Evolutionary conservation across 371 early-diverging fungal genomes (phyloP).

Genomic region (Apophysomyces sp.): DNA sequence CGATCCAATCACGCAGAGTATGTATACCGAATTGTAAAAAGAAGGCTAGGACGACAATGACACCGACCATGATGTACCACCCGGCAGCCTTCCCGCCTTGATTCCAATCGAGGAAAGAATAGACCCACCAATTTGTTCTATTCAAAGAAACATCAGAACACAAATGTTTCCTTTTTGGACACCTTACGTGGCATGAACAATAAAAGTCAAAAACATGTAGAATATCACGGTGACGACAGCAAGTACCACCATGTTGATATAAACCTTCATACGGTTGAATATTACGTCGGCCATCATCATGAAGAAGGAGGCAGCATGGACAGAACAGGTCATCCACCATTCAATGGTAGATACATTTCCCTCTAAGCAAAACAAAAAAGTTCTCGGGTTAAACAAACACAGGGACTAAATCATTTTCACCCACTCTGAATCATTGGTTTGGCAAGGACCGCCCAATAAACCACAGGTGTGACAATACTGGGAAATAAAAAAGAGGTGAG

Average conservation of each 20-base stretch:
- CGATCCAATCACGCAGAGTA: constrained; percentile 33
- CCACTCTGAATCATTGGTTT: not conserved
- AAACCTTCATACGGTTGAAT: constrained; percentile 45
- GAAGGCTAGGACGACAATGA: constrained; percentile 36
- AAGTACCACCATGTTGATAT: constrained; percentile 38
- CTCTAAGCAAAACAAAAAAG: not conserved
- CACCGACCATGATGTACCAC: constrained; percentile 43
- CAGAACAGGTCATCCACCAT: constrained; percentile 47
- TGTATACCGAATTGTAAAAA: constrained; percentile 45
- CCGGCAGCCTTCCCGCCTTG: constrained; percentile 43
- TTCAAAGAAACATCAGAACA: not conserved
- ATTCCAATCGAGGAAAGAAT: constrained; percentile 54
- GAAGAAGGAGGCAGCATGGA: constrained; percentile 53
- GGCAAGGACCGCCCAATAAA: constrained; percentile 48
- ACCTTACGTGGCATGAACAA: constrained; percentile 43
- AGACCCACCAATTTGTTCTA: constrained; percentile 45
- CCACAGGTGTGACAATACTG: constrained; percentile 58
- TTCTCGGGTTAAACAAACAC: too few species aligned
- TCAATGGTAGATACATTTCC: constrained; percentile 1
- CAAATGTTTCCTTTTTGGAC: not conserved
- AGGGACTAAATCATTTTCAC: not conserved
- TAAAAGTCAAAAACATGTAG: constrained; percentile 54
- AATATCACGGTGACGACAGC: constrained; percentile 35
- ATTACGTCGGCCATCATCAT: constrained; percentile 52
- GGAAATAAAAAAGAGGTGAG: not conserved